Conservation (phyloP, 2,329 filamentous ascomycete species). For the Dothidotthia symphoricarpi region DNA sequence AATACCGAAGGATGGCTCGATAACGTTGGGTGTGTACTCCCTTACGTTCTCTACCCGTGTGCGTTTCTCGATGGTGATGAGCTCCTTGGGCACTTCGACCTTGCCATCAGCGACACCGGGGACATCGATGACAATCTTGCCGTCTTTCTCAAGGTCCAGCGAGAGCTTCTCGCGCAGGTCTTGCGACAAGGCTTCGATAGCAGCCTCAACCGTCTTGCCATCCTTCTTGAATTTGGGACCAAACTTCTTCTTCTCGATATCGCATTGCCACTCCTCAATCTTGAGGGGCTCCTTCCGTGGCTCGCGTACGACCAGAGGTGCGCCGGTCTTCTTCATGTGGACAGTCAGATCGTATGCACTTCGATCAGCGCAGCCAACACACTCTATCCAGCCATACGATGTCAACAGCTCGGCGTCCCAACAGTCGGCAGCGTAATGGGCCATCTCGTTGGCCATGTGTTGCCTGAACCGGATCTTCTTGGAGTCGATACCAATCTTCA, state of each 20-base stretch:
- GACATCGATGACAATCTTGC: conserved; percentile 76
- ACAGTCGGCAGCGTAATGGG: conserved; percentile 94
- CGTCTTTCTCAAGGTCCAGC: conserved; percentile 68
- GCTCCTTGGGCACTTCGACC: conserved; percentile 74
- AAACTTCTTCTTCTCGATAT: conserved; percentile 92
- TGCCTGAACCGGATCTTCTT: conserved; percentile 93
- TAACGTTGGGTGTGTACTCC: conserved; percentile 93
- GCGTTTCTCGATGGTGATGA: conserved; percentile 79
- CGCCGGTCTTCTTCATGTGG: conserved; percentile 88
- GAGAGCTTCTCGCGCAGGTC: conserved; percentile 77
- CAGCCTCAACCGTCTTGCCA: conserved; percentile 78
- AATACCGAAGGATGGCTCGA: conserved; percentile 97
- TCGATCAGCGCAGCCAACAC: conserved; percentile 92
- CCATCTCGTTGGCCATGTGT: conserved; percentile 89
- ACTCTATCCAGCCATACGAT: conserved; percentile 96
- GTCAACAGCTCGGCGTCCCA: conserved; percentile 95
- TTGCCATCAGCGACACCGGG: conserved; percentile 65
- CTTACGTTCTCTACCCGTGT: conserved; percentile 79
- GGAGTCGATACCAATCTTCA: conserved; percentile 82
- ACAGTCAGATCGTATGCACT: conserved; percentile 93
- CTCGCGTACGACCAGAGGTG: conserved; percentile 81
- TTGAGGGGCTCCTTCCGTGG: conserved; percentile 72
- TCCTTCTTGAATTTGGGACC: conserved; percentile 92
- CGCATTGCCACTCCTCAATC: conserved; percentile 83
- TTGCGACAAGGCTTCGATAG: conserved; percentile 73